Base-by-base conservation (phyloP, 1,139 yeast species). In the Wickerhamiella pararugosa region DNA sequence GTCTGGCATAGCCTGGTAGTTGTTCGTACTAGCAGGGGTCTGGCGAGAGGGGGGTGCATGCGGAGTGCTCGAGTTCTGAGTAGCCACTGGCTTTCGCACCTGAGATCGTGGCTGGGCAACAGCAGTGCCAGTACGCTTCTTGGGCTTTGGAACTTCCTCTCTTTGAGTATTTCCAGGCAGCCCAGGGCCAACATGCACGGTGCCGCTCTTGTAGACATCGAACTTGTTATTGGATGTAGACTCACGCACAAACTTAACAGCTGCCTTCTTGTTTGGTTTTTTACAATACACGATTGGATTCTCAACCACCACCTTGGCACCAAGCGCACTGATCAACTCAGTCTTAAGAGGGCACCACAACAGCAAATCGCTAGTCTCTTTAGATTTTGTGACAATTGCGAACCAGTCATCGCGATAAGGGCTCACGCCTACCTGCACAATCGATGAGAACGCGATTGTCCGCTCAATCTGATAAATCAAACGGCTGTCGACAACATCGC, bases 331-430 rank as follows among this genome's bases (percentile, higher is more conserved):
- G 1, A 82, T 66, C 42, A 92, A 65, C 58, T 92, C 99, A 0
- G 98, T 92, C 62, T 92, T 92, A 65, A 90, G 81, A 45, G 73
- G 74, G 48, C 86, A 70, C 60, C 81, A 81, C 45, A 90, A 66
- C 47, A 92, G 73, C 5, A 83, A 70, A 63, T 92, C 99, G 1
- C 96, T 86, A 73, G 77, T 54, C 51, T 60, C 51, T 5, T 55
- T 50, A 27, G 62, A 58, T 6, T 51, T 53, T 45, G 81, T 63
- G 28, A 79, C 76, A 34, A 90, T 60, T 1, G 94, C 93, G 33
- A 87, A 60, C 99, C 99, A 92, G 54, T 87, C 92, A 61, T 92
- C 99, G 51, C 90, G 92, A 45, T 75, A 66, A 36, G 69, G 73
- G 0, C 96, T 80, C 53, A 90, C 58, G 3, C 77, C 79, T 28